phyloP scores from a whole-genome alignment of 2,329 filamentous ascomycete genomes.

The Fusarium drepaniforme region DNA sequence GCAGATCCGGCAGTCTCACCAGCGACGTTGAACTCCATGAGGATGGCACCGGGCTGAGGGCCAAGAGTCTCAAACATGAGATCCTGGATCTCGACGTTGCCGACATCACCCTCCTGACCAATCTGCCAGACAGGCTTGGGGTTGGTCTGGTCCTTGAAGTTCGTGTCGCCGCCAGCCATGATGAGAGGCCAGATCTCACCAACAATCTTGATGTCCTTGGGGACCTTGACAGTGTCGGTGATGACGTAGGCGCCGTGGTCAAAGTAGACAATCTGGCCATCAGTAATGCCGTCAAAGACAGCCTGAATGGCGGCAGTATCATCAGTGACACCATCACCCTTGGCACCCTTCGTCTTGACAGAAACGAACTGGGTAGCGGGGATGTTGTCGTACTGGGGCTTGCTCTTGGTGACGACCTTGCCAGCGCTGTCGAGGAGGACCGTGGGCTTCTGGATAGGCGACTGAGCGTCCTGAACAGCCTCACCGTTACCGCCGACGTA shows the following conservation, averaged over 20 bases:
- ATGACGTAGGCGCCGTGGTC: constrained; percentile 81
- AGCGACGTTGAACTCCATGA: constrained; percentile 92
- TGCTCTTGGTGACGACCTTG: constrained; percentile 83
- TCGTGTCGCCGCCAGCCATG: constrained; percentile 78
- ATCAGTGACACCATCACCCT: constrained; percentile 88
- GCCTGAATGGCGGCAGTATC: constrained; percentile 89
- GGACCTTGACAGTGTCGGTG: constrained; percentile 77
- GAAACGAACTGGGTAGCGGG: constrained; percentile 80
- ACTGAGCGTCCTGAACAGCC: constrained; percentile 70
- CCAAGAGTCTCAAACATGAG: constrained; percentile 88
- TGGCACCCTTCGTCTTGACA: constrained; percentile 85
- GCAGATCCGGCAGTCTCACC: constrained; percentile 75
- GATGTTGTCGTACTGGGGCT: constrained; percentile 86
- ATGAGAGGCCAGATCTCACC: constrained; percentile 94
- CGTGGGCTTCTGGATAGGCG: constrained; percentile 71
- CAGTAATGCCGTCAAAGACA: constrained; percentile 75
- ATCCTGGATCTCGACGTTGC: constrained; percentile 88
- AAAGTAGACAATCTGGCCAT: constrained; percentile 78
- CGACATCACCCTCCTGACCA: constrained; percentile 80
- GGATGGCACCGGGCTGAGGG: constrained; percentile 85
- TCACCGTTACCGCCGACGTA: constrained; percentile 67
- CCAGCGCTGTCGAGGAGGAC: constrained; percentile 73
- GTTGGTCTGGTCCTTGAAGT: constrained; percentile 80
- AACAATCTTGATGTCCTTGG: constrained; percentile 86
- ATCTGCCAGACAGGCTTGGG: constrained; percentile 90